Evolutionary conservation across 2,329 filamentous ascomycete genomes (phyloP).

Genomic region (Claviceps pazoutovae): DNA sequence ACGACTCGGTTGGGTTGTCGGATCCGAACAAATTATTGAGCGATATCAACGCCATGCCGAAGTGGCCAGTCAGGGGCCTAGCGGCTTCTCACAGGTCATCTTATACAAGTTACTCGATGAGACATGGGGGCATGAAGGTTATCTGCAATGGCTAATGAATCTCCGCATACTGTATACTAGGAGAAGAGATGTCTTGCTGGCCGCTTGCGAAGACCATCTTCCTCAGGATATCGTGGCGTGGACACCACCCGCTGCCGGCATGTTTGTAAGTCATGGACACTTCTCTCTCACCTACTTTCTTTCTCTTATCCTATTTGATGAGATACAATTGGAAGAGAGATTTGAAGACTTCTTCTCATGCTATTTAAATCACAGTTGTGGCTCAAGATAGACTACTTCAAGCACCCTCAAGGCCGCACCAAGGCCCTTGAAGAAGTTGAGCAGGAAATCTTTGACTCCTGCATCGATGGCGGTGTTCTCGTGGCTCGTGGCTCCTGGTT

Average conservation of each 20-base stretch:
- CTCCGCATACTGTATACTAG: slow-evolving; percentile 69
- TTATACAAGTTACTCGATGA: slow-evolving; percentile 86
- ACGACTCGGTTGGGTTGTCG: slow-evolving; percentile 79
- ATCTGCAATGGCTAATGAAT: slow-evolving; percentile 77
- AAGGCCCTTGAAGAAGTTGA: slow-evolving; percentile 55
- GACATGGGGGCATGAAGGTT: slow-evolving; percentile 84
- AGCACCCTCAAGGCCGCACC: slow-evolving; percentile 45
- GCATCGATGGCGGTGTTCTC: slow-evolving; percentile 64
- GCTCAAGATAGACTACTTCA: slow-evolving; percentile 52
- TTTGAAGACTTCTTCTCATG: not conserved
- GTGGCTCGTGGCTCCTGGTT: slow-evolving; percentile 87
- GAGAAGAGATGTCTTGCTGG: slow-evolving; percentile 62
- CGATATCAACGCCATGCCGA: slow-evolving; percentile 73
- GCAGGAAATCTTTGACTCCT: slow-evolving; percentile 69
- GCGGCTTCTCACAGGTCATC: slow-evolving; percentile 69
- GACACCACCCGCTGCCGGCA: slow-evolving; percentile 70
- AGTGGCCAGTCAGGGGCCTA: slow-evolving; percentile 70
- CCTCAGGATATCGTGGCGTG: slow-evolving; percentile 65
- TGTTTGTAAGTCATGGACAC: slow-evolving; percentile 58
- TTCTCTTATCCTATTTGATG: not conserved
- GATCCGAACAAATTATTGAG: slow-evolving; percentile 70
- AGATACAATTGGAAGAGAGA: not conserved
- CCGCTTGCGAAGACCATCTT: slow-evolving; percentile 65
- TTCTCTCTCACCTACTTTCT: not conserved
- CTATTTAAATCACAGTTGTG: slow-evolving; percentile 40